A percentile compares a stretch with the other conserved stretches of the same genome.
Evolutionary conservation across 225 moss, liverwort and hornwort genomes (phyloP).

Genomic region (Rhytidiadelphus loreus): DNA sequence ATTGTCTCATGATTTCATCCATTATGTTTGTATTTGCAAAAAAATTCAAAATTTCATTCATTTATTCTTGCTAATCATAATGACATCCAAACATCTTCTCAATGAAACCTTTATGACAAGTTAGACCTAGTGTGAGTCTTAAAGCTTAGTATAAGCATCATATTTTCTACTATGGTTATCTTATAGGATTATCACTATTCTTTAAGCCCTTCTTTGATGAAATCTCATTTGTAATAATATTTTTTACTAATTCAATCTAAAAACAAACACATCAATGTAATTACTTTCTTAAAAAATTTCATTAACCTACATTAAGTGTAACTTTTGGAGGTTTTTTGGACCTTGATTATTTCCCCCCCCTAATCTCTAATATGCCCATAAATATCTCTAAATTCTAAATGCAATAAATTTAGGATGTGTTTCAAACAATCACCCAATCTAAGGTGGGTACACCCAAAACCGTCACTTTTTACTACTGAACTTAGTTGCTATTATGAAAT

Average conservation of each 20-base stretch:
- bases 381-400: background rate
- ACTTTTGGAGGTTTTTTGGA: background rate
- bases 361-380: background rate
- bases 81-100: background rate
- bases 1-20: background rate
- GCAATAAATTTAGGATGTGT: background rate
- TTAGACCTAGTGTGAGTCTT: background rate
- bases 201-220: background rate
- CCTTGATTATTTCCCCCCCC: rapidly evolving
- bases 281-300: background rate
- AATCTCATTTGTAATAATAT: background rate
- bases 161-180: background rate
- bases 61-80: background rate
- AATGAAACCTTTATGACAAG: background rate
- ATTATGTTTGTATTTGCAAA: background rate
- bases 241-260: background rate
- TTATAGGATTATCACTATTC: background rate
- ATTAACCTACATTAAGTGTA: too few relatives aligned
- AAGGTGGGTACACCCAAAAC: too few relatives aligned
- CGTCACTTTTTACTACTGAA: too few relatives aligned
- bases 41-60: background rate
- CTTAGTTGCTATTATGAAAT: too few relatives aligned
- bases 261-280: background rate
- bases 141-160: background rate
- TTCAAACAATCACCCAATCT: background rate